Evolutionary conservation across 2,329 filamentous ascomycete genomes (phyloP).

Genomic region (Incumbomyces delicatus): DNA sequence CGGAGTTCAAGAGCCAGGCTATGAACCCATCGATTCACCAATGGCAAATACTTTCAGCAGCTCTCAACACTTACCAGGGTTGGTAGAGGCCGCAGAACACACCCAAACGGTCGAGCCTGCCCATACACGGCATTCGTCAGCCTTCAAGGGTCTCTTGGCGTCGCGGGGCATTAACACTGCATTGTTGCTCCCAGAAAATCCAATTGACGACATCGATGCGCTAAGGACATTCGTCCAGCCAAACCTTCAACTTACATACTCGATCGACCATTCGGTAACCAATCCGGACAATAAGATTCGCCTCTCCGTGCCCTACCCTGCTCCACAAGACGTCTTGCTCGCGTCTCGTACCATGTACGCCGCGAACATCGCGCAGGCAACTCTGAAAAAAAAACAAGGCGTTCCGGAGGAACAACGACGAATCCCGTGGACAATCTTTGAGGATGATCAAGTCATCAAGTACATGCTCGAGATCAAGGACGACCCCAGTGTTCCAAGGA

Average conservation of each 20-base stretch:
- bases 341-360: conserved; percentile 6
- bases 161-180: background rate
- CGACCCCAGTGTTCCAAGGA: conserved; percentile 10
- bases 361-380: background rate
- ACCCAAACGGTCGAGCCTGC: too few relatives aligned
- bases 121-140: background rate
- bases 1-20: background rate
- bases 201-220: background rate
- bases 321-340: conserved; percentile 9
- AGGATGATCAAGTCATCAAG: conserved; percentile 16
- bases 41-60: too few relatives aligned
- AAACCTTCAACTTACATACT: background rate
- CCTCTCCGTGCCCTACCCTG: conserved; percentile 10
- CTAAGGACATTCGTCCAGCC: background rate
- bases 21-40: background rate
- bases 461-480: conserved; percentile 15
- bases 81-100: too few relatives aligned
- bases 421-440: conserved; percentile 11
- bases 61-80: too few relatives aligned
- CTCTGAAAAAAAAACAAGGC: background rate
- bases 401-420: background rate
- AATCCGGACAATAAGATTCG: background rate
- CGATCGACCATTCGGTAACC: conserved; percentile 1
- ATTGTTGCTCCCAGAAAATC: background rate
- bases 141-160: background rate